These are phyloP conservation scores for Stevia rebaudiana DNA, from an alignment of 140 eudicot genomes.

Conservation along the genomic window DNA sequence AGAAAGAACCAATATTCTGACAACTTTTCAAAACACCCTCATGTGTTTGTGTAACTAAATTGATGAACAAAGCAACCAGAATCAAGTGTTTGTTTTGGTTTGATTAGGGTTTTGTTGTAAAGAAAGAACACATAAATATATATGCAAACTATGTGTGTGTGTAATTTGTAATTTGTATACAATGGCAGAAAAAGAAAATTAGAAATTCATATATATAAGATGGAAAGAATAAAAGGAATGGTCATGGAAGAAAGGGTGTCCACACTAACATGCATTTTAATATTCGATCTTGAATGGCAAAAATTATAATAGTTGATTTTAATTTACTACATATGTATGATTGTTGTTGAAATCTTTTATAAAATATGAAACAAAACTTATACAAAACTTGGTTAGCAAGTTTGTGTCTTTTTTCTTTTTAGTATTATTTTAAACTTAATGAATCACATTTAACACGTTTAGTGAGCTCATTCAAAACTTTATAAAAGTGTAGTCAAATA, in stretches of 20 bases:
- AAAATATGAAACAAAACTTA: not conserved
- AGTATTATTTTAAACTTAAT: not conserved
- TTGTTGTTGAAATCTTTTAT: not conserved
- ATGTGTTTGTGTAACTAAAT: constrained; percentile 29
- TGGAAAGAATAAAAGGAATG: constrained; percentile 35
- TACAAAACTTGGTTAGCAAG: not conserved
- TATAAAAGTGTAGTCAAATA: not conserved
- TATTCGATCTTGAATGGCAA: constrained; percentile 7
- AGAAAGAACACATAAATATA: constrained; percentile 2
- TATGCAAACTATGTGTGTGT: constrained; percentile 17
- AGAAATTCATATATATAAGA: not conserved
- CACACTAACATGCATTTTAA: constrained; percentile 33
- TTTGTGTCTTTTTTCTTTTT: not conserved
- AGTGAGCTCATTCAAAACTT: constrained; percentile 18
- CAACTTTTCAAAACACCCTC: constrained; percentile 41
- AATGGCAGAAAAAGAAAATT: constrained; percentile 20
- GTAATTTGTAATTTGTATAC: constrained; percentile 14
- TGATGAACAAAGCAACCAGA: constrained; percentile 38
- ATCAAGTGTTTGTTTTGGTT: constrained; percentile 23
- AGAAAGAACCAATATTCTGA: constrained; percentile 71
- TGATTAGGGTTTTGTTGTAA: constrained; percentile 13
- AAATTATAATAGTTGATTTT: not conserved
- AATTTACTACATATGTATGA: not conserved
- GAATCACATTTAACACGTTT: constrained; percentile 25
- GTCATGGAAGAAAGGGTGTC: constrained; percentile 36